Conservation (phyloP, 352 stramenopile species). For the Aphanomyces invadans region DNA sequence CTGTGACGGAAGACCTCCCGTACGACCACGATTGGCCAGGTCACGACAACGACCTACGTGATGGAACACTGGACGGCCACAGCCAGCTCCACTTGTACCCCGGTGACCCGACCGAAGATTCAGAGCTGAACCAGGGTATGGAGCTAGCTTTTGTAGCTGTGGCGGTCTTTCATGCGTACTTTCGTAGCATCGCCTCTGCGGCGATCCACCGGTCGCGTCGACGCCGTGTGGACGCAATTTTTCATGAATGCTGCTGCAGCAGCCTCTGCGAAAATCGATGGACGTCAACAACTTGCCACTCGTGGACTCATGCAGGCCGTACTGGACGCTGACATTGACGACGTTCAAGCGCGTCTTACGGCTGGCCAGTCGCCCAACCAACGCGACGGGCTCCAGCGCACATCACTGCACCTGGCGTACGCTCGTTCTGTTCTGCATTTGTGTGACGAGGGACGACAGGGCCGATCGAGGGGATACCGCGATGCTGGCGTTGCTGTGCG, state of each 20-base stretch:
- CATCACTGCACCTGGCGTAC: conserved; percentile 62
- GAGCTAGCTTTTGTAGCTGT: neutral
- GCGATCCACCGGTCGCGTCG: conserved; percentile 26
- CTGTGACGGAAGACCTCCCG: neutral
- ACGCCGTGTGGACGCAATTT: conserved; percentile 68
- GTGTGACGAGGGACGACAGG: conserved; percentile 29
- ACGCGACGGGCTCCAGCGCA: conserved; percentile 51
- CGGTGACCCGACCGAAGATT: neutral
- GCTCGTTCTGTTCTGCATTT: conserved; percentile 15
- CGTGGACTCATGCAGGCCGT: conserved; percentile 44
- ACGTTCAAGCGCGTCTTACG: conserved; percentile 43
- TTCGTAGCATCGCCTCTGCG: neutral
- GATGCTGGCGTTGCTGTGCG: conserved; percentile 51
- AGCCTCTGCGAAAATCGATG: neutral
- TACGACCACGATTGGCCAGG: neutral
- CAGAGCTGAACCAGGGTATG: neutral
- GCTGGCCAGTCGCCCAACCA: conserved; percentile 46
- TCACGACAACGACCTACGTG: neutral
- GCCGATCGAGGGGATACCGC: conserved; percentile 60
- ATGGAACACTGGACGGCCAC: neutral
- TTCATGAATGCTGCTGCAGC: conserved; percentile 47
- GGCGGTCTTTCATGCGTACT: neutral
- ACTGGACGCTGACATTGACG: conserved; percentile 36
- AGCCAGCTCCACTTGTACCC: neutral
- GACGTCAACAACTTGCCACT: neutral